phyloP scores from a whole-genome alignment of 176 grass and related monocot genomes.

The Puccinellia tenuiflora region DNA sequence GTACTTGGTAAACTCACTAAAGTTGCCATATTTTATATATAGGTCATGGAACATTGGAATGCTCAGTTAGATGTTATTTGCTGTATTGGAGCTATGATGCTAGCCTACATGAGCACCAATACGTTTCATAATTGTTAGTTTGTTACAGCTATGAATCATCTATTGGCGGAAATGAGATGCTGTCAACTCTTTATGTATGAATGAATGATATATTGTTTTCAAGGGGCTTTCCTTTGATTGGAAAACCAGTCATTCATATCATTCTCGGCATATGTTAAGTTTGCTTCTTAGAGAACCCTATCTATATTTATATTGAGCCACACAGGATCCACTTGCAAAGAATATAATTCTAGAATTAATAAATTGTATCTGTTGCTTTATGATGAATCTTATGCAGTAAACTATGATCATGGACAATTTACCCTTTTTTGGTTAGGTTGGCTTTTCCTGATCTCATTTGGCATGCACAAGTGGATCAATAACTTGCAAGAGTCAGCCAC shows the following conservation, averaged over 20 bases:
- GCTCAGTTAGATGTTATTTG: background rate
- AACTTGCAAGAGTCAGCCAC: background rate
- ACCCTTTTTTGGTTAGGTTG: background rate
- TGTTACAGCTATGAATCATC: background rate
- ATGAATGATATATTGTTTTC: background rate
- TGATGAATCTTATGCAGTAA: background rate
- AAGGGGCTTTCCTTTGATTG: background rate
- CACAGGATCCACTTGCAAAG: background rate
- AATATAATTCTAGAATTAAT: background rate
- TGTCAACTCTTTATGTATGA: background rate
- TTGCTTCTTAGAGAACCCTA: background rate
- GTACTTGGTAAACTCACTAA: background rate
- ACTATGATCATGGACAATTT: background rate
- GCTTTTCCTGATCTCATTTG: background rate
- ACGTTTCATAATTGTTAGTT: background rate
- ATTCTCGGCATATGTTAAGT: background rate
- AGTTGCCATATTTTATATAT: background rate
- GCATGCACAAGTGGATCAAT: background rate
- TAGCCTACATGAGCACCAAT: conserved; percentile 1
- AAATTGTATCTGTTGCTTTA: background rate
- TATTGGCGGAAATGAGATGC: background rate
- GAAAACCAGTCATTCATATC: background rate
- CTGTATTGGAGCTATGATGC: background rate
- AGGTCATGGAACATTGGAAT: background rate
- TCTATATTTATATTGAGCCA: background rate